Evolutionary conservation across 2,329 filamentous ascomycete genomes (phyloP).

Genomic region (Hypomyces perniciosus): DNA sequence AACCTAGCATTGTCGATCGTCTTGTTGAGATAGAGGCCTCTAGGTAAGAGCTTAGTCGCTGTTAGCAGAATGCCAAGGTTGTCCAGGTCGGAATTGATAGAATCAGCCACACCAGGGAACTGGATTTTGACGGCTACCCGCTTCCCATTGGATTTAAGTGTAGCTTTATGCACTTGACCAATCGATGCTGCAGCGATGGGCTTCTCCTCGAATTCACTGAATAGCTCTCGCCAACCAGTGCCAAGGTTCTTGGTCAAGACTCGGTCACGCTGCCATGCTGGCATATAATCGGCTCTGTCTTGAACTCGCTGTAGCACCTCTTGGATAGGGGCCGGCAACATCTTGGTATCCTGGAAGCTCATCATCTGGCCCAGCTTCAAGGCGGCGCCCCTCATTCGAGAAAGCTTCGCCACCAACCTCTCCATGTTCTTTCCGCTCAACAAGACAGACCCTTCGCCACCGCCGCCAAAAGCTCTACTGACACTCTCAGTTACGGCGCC

Average conservation of each 20-base stretch:
- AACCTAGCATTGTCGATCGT: conserved; percentile 92
- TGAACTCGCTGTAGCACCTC: conserved; percentile 90
- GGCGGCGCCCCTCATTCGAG: conserved; percentile 94
- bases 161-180: conserved; percentile 87
- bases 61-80: conserved; percentile 88
- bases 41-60: conserved; percentile 82
- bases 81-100: conserved; percentile 92
- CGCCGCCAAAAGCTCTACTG: conserved; percentile 68
- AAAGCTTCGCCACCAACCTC: conserved; percentile 84
- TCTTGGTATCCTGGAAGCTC: conserved; percentile 95
- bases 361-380: conserved; percentile 97
- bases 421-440: conserved; percentile 90
- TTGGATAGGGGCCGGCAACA: conserved; percentile 82
- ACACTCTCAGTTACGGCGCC: conserved; percentile 83
- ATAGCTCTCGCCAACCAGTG: conserved; percentile 76
- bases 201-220: conserved; percentile 77
- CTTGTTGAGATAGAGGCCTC: conserved; percentile 89
- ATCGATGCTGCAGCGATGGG: conserved; percentile 96
- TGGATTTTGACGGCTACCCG: conserved; percentile 93
- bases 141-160: conserved; percentile 66
- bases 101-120: conserved; percentile 91
- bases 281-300: conserved; percentile 97
- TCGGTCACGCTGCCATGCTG: conserved; percentile 80
- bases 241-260: conserved; percentile 78
- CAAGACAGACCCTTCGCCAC: conserved; percentile 67